Conservation (phyloP, 2,329 filamentous ascomycete species). For the Cytospora chrysosperma region DNA sequence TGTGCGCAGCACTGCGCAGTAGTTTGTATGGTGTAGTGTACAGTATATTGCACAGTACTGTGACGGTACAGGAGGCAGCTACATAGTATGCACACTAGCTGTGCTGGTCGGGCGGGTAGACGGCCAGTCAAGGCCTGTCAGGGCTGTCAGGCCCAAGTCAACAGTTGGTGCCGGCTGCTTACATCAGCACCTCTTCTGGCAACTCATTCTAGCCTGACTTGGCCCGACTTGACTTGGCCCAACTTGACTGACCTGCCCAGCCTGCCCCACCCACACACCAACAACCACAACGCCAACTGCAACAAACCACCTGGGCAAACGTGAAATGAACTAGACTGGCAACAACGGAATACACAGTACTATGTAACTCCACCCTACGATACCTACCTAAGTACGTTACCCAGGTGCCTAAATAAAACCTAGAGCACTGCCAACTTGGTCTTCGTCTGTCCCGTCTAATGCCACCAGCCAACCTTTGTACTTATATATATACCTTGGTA, state of each 20-base stretch:
- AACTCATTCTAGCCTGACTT: constrained; percentile 7
- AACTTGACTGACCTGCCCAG: background rate
- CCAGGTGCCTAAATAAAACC: background rate
- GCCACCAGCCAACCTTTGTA: background rate
- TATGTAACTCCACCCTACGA: no score
- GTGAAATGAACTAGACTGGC: no score
- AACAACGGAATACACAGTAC: no score
- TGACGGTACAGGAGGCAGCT: background rate
- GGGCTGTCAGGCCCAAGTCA: background rate
- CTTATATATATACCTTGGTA: no score
- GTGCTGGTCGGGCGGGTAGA: background rate
- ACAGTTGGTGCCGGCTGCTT: background rate
- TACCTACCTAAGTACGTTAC: no score
- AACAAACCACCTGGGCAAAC: background rate
- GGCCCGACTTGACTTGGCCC: background rate
- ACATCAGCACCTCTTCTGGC: background rate
- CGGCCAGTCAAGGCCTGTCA: background rate
- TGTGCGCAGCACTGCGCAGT: no score
- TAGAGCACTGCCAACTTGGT: background rate
- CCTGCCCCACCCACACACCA: background rate
- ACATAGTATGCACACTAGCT: no score
- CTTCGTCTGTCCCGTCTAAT: background rate
- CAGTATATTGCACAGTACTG: no score
- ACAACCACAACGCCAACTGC: background rate
- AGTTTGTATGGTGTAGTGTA: background rate